Base-by-base conservation (phyloP, 2,329 filamentous ascomycete genomes). In the Ophiobolus disseminans region DNA sequence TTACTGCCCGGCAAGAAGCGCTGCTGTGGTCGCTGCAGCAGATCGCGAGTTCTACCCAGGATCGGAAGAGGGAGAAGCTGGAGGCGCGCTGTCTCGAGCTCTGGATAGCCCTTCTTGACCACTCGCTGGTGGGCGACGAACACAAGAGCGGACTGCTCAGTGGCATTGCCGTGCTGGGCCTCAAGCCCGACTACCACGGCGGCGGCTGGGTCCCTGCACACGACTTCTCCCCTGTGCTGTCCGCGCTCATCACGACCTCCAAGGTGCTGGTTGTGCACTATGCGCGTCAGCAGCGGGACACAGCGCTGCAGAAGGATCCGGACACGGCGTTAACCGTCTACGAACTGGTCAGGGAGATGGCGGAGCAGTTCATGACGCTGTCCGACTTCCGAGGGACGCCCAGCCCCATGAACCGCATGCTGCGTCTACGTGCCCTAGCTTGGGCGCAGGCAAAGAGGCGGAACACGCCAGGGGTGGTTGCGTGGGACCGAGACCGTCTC, bases 81-180 rank as follows among this genome's bases (percentile, higher is more conserved):
- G n/a, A n/a, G n/a, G n/a, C n/a, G n/a, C n/a, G n/a, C n/a, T n/a
- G n/a, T n/a, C n/a, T n/a, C n/a, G n/a, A n/a, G n/a, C n/a, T n/a
- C n/a, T n/a, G n/a, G n/a, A n/a, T n/a, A n/a, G n/a, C n/a, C n/a
- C n/a, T n/a, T n/a, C n/a, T n/a, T n/a, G 49, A 53, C 32, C 26
- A 53, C 28, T 5, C 8, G 13, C 31, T 48, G 28, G 45, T 30
- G 2, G 32, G 45, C 26, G 48, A 48, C 28, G 28, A 53, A 45
- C 48, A 53, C 30, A 48, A n/a, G 17, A 53, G 40, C 26, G 37
- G 28, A n/a, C 42, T 53, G 16, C 32, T 53, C 19, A 48, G 50
- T 22, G 25, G 45, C 14, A 48, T 53, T 17, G 45, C 40, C 1
- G 40, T 53, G 9, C 20, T 53, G 34, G 50, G 45, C 3, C 36